Conservation (phyloP, 495 filamentous ascomycete species). For the Polyplosphaeria fusca region DNA sequence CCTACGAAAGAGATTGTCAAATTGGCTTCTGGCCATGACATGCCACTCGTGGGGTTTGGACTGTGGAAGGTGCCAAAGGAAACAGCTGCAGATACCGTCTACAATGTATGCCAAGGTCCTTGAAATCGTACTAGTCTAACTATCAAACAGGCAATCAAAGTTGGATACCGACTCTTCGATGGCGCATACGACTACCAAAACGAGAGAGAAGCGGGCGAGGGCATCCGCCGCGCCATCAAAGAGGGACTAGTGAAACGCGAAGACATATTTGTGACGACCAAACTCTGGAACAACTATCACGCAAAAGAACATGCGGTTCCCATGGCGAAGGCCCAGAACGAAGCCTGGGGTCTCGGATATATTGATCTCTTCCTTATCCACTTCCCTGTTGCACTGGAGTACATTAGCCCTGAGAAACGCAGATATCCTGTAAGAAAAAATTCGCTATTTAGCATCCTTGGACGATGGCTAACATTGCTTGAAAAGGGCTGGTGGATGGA, state of each 20-base stretch:
- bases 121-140: background rate
- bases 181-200: slow-evolving; percentile 52
- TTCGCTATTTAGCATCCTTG: slow-evolving; percentile 60
- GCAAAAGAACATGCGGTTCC: slow-evolving; percentile 56
- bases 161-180: slow-evolving; percentile 62
- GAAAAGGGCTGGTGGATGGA: slow-evolving; percentile 50
- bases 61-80: slow-evolving; percentile 32
- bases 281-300: slow-evolving; percentile 67
- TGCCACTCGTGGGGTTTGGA: slow-evolving; percentile 36
- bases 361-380: slow-evolving; percentile 71
- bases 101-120: slow-evolving; percentile 16
- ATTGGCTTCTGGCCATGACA: slow-evolving; percentile 28
- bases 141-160: slow-evolving; percentile 41
- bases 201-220: slow-evolving; percentile 51
- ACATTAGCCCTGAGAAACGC: slow-evolving; percentile 37
- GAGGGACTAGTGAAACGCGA: slow-evolving; percentile 52
- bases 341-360: slow-evolving; percentile 59
- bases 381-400: slow-evolving; percentile 46
- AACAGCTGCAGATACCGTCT: slow-evolving; percentile 25
- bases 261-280: slow-evolving; percentile 64
- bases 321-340: slow-evolving; percentile 57
- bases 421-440: slow-evolving; percentile 9
- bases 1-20: slow-evolving; percentile 20
- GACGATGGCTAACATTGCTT: slow-evolving; percentile 45
- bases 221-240: slow-evolving; percentile 48